These are phyloP conservation scores for Mycosphaerella sp. DNA, from an alignment of 2,329 filamentous ascomycete species.

Conservation along the genomic window DNA sequence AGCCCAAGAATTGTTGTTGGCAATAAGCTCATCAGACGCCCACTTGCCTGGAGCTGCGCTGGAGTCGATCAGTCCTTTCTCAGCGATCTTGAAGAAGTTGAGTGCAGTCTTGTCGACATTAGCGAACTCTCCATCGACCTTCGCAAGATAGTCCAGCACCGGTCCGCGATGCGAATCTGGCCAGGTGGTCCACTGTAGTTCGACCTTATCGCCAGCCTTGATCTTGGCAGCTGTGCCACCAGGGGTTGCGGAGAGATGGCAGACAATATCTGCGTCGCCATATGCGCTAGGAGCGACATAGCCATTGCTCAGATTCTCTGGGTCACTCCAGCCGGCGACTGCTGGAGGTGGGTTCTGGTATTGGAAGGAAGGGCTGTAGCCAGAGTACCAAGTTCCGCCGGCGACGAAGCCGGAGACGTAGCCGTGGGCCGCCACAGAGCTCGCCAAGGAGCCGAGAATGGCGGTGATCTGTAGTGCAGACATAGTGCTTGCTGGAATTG, in stretches of 20 bases:
- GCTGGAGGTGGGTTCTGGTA: conserved; percentile 37
- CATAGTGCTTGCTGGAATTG: conserved; percentile 19
- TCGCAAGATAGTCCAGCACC: conserved; percentile 58
- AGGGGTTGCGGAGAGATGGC: conserved; percentile 50
- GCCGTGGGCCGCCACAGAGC: conserved; percentile 44
- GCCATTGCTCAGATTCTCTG: conserved; percentile 36
- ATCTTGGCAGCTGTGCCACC: conserved; percentile 49
- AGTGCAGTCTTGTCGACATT: conserved; percentile 49
- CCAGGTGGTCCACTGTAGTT: conserved; percentile 60
- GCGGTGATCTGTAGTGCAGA: conserved; percentile 26
- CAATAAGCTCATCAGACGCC: conserved; percentile 50
- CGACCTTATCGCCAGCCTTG: conserved; percentile 53
- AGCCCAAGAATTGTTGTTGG: conserved; percentile 42
- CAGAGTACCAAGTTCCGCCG: conserved; percentile 43
- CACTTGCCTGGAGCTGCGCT: conserved; percentile 44
- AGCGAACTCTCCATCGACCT: conserved; percentile 51
- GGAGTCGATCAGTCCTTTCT: conserved; percentile 47
- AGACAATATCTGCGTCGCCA: conserved; percentile 27
- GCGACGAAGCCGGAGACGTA: conserved; percentile 42
- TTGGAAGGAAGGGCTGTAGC: conserved; percentile 40
- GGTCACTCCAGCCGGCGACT: conserved; percentile 47
- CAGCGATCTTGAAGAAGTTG: conserved; percentile 59
- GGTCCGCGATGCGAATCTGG: conserved; percentile 59
- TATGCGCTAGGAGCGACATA: conserved; percentile 26
- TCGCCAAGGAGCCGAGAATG: conserved; percentile 31